Conservation (phyloP, 108 stramenopile genomes). For the Pseudonitzschia multiseries region DNA sequence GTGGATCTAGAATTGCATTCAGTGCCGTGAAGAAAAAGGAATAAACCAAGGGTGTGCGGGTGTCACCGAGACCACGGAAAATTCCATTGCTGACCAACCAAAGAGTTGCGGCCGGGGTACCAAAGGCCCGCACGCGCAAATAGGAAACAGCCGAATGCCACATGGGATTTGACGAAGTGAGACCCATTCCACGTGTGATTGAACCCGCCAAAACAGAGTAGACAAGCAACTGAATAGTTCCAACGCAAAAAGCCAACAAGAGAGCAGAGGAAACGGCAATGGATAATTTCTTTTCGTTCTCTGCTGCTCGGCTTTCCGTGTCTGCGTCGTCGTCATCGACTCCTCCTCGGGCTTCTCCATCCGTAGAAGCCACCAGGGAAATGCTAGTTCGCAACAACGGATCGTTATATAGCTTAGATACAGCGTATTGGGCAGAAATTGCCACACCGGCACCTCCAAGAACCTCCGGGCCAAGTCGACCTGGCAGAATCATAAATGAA, state of each 20-base stretch:
- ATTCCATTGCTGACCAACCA: constrained; percentile 92
- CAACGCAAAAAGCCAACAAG: constrained; percentile 77
- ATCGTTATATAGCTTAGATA: constrained; percentile 91
- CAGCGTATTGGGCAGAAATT: constrained; percentile 88
- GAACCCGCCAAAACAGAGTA: constrained; percentile 55
- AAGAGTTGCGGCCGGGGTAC: constrained; percentile 87
- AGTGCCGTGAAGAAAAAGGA: constrained; percentile 72
- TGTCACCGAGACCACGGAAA: constrained; percentile 93
- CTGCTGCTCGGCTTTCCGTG: not conserved
- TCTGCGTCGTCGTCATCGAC: constrained; percentile 22
- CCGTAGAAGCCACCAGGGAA: constrained; percentile 84
- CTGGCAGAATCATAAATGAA: constrained; percentile 15
- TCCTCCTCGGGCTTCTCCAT: constrained; percentile 55
- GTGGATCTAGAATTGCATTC: constrained; percentile 85
- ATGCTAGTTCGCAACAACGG: constrained; percentile 87
- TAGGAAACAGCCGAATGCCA: constrained; percentile 81
- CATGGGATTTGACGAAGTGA: constrained; percentile 66
- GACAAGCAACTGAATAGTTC: constrained; percentile 74
- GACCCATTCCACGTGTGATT: constrained; percentile 80
- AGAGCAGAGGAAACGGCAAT: constrained; percentile 87
- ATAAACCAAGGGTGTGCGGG: constrained; percentile 83
- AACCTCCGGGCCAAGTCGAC: constrained; percentile 79
- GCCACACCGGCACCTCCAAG: constrained; percentile 93
- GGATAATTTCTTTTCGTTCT: constrained; percentile 46
- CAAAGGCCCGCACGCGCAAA: constrained; percentile 76